Evolutionary conservation across 2,329 filamentous ascomycete species (phyloP).

Genomic region (Chrysoporthe austroafricana): DNA sequence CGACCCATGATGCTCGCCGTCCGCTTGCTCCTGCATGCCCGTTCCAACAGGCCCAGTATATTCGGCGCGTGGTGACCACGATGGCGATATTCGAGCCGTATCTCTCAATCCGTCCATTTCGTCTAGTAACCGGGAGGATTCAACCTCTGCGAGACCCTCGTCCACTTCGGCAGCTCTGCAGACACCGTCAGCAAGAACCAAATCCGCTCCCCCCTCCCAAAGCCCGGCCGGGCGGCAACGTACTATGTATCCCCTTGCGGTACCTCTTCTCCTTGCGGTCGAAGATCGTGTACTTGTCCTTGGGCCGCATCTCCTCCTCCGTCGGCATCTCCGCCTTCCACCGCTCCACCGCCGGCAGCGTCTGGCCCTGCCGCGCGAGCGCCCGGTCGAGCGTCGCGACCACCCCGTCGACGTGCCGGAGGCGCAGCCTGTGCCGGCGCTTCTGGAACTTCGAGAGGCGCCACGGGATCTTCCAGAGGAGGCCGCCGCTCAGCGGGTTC

Average conservation of each 20-base stretch:
- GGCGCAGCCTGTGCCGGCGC: slow-evolving; percentile 78
- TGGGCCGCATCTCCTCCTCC: slow-evolving; percentile 92
- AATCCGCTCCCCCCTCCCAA: slow-evolving; percentile 8
- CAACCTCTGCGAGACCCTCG: slow-evolving; percentile 87
- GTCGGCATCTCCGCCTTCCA: slow-evolving; percentile 98
- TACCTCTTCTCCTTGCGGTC: slow-evolving; percentile 95
- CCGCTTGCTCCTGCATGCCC: not conserved
- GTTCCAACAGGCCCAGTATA: not conserved
- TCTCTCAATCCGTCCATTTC: slow-evolving; percentile 3
- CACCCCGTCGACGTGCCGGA: slow-evolving; percentile 85
- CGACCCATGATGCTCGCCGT: not conserved
- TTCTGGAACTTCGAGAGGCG: slow-evolving; percentile 92
- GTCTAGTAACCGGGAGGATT: slow-evolving; percentile 91
- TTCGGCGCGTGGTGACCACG: slow-evolving; percentile 26
- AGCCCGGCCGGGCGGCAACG: slow-evolving; percentile 38
- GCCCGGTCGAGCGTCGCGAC: slow-evolving; percentile 81
- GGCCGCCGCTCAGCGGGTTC: slow-evolving; percentile 74
- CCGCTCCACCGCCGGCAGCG: slow-evolving; percentile 76
- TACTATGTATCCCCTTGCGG: slow-evolving; percentile 96
- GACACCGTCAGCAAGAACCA: slow-evolving; percentile 21
- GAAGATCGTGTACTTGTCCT: slow-evolving; percentile 98
- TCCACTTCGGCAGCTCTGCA: slow-evolving; percentile 87
- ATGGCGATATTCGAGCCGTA: slow-evolving; percentile 39
- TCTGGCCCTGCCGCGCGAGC: slow-evolving; percentile 72
- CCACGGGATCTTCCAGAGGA: slow-evolving; percentile 98